phyloP scores from a whole-genome alignment of 2,329 filamentous ascomycete species.

The Sphaerulina vaccinii region DNA sequence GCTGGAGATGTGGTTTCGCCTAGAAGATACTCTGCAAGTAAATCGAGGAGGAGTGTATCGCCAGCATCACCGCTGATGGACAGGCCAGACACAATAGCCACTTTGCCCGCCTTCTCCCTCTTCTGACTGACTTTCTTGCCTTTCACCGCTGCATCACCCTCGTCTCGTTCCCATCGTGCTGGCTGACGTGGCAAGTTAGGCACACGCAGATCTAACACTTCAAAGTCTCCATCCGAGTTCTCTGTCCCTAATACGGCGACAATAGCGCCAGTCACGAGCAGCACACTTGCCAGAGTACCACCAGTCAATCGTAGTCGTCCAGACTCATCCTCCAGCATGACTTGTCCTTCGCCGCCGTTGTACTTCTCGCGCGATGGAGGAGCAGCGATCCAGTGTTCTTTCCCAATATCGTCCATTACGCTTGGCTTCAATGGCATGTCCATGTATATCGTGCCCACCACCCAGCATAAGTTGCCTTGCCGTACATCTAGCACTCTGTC shows the following conservation, averaged over 20 bases:
- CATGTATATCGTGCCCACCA: slow-evolving; percentile 93
- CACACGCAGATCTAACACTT: slow-evolving; percentile 85
- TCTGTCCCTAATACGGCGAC: slow-evolving; percentile 94
- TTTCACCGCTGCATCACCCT: slow-evolving; percentile 42
- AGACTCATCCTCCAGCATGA: slow-evolving; percentile 92
- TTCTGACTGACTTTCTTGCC: slow-evolving; percentile 42
- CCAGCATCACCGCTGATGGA: slow-evolving; percentile 75
- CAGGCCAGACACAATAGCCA: slow-evolving; percentile 87
- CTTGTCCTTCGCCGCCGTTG: slow-evolving; percentile 23
- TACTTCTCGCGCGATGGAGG: slow-evolving; percentile 70
- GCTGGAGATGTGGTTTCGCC: slow-evolving; percentile 69
- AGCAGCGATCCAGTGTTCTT: slow-evolving; percentile 90
- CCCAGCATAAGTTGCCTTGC: slow-evolving; percentile 94
- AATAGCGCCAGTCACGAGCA: slow-evolving; percentile 89
- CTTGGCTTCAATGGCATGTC: slow-evolving; percentile 95
- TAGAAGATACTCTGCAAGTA: slow-evolving; percentile 83
- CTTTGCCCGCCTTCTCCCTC: slow-evolving; percentile 59
- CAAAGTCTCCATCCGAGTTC: slow-evolving; percentile 86
- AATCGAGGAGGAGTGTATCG: slow-evolving; percentile 70
- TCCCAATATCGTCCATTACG: slow-evolving; percentile 89
- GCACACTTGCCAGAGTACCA: slow-evolving; percentile 61
- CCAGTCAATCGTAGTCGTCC: slow-evolving; percentile 81
- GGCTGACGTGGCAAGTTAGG: slow-evolving; percentile 83
- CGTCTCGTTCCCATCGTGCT: slow-evolving; percentile 70
- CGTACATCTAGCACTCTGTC: slow-evolving; percentile 92